A percentile compares a stretch with the other conserved stretches of the same genome.
These are phyloP conservation scores for Solanum appendiculatum DNA, from an alignment of 257 asterid species.

Conservation along the genomic window DNA sequence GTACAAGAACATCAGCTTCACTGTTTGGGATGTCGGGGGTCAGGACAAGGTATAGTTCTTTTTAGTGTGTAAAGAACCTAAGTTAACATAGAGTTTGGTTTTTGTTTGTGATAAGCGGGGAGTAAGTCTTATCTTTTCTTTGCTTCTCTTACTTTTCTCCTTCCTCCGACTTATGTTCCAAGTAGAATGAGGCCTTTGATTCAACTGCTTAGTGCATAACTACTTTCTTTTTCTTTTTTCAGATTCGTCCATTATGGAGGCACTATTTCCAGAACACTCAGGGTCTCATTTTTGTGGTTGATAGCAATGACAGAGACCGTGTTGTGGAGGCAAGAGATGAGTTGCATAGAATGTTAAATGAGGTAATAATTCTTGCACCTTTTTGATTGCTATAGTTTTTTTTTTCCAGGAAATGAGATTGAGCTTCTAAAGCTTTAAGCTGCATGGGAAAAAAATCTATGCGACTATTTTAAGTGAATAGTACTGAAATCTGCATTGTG, in stretches of 20 bases:
- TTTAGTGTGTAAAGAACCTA: not conserved
- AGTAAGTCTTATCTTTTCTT: not conserved
- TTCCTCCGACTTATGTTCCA: not conserved
- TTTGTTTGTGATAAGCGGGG: not conserved
- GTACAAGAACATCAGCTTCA: slow-evolving; percentile 88
- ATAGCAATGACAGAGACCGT: not conserved
- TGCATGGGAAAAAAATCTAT: not conserved
- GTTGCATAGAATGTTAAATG: not conserved
- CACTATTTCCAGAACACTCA: not conserved
- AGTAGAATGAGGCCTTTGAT: not conserved
- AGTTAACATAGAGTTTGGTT: not conserved
- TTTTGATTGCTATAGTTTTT: not conserved
- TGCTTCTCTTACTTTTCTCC: not conserved
- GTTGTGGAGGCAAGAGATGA: slow-evolving; percentile 1
- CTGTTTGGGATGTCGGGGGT: slow-evolving; percentile 95
- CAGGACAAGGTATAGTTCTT: slow-evolving; percentile 60
- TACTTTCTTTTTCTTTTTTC: not conserved
- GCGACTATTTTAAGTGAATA: not conserved
- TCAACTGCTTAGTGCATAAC: not conserved
- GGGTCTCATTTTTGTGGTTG: not conserved
- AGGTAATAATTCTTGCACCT: not conserved
- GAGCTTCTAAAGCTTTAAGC: not conserved
- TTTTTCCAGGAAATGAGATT: not conserved
- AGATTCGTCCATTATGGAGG: slow-evolving; percentile 1
- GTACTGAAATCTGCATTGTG: not conserved